phyloP scores from a whole-genome alignment of 2,329 filamentous ascomycete genomes.

The Cercospora sesami region DNA sequence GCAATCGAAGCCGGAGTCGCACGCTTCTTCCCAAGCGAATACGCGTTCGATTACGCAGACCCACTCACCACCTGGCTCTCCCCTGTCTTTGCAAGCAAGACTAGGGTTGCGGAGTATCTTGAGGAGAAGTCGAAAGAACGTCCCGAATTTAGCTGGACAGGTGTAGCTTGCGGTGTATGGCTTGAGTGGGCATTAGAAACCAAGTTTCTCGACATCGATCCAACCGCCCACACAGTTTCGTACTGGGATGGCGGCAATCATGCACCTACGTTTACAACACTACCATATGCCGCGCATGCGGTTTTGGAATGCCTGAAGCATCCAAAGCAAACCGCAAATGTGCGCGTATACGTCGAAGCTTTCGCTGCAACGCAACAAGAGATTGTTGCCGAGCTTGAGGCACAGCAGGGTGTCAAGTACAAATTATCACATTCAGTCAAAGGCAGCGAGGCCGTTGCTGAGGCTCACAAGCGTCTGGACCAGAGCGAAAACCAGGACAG shows the following conservation, averaged over 20 bases:
- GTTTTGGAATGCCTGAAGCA: slow-evolving; percentile 35
- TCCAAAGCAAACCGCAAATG: slow-evolving; percentile 36
- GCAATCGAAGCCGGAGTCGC: slow-evolving; percentile 44
- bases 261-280: slow-evolving; percentile 33
- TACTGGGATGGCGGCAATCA: slow-evolving; percentile 39
- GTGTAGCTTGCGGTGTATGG: slow-evolving; percentile 18
- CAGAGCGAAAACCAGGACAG: slow-evolving; percentile 12
- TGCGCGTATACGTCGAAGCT: slow-evolving; percentile 60
- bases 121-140: slow-evolving; percentile 26
- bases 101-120: slow-evolving; percentile 39
- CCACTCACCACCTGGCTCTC: slow-evolving; percentile 30
- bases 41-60: slow-evolving; percentile 43
- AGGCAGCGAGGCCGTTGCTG: slow-evolving; percentile 12
- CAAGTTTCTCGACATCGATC: slow-evolving; percentile 22
- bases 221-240: slow-evolving; percentile 15
- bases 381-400: slow-evolving; percentile 65
- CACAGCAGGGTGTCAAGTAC: slow-evolving; percentile 61
- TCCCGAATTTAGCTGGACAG: slow-evolving; percentile 21
- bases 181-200: slow-evolving; percentile 17
- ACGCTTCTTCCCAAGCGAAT: slow-evolving; percentile 47
- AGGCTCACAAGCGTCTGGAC: slow-evolving; percentile 17
- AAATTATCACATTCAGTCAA: slow-evolving; percentile 40
- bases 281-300: slow-evolving; percentile 35
- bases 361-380: slow-evolving; percentile 64
- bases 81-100: slow-evolving; percentile 41